Evolutionary conservation across 768 basidiomycete genomes (phyloP).

Genomic region (Tricholoma furcatifolium): DNA sequence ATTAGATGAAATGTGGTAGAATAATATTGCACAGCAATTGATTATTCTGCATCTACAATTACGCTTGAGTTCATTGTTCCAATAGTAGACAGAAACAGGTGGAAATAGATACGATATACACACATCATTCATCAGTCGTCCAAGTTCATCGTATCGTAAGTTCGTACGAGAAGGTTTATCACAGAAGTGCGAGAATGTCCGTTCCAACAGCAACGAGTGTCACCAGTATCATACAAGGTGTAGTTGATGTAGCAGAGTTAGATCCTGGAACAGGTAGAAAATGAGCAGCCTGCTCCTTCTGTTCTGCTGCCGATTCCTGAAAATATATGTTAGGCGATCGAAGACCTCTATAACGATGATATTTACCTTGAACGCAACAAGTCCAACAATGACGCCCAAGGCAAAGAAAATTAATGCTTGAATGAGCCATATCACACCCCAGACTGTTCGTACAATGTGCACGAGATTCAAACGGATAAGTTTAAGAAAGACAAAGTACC

Average conservation of each 20-base stretch:
- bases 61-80: no score
- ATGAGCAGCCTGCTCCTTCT: slow-evolving; percentile 33
- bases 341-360: neutral
- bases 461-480: neutral
- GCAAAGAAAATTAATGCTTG: slow-evolving; percentile 74
- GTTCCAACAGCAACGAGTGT: slow-evolving; percentile 16
- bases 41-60: no score
- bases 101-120: no score
- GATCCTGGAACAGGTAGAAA: slow-evolving; percentile 65
- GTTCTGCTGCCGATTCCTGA: slow-evolving; percentile 54
- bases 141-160: neutral
- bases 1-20: neutral
- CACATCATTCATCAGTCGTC: no score
- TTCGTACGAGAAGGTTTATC: neutral
- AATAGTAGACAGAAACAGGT: no score
- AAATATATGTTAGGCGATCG: neutral
- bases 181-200: neutral
- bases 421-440: slow-evolving; percentile 89
- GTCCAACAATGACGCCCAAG: slow-evolving; percentile 71
- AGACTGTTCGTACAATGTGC: slow-evolving; percentile 44
- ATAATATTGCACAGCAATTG: neutral
- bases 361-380: slow-evolving; percentile 77
- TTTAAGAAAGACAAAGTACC: slow-evolving; percentile 34
- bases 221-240: slow-evolving; percentile 23
- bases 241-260: slow-evolving; percentile 28